phyloP scores from a whole-genome alignment of 2,329 filamentous ascomycete genomes.

The Cladosporium oxysporum region DNA sequence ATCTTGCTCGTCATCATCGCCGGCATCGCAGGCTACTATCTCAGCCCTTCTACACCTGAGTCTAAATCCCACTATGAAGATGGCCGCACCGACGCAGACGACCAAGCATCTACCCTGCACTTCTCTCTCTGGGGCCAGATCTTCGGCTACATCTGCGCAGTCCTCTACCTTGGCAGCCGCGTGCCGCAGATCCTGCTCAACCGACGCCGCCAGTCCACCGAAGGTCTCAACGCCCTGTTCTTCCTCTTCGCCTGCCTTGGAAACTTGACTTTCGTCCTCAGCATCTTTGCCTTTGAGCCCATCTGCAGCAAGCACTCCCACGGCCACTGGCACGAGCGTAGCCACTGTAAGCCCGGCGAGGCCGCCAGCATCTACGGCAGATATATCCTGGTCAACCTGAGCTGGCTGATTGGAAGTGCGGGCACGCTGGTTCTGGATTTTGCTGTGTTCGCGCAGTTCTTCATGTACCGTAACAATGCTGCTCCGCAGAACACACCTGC shows the following conservation, averaged over 20 bases:
- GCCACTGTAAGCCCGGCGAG: slow-evolving; percentile 66
- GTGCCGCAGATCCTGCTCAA: slow-evolving; percentile 91
- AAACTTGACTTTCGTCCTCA: slow-evolving; percentile 89
- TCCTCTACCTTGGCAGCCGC: slow-evolving; percentile 84
- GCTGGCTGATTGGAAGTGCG: slow-evolving; percentile 86
- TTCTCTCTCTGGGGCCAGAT: slow-evolving; percentile 82
- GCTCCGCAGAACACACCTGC: slow-evolving; percentile 28
- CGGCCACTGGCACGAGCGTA: slow-evolving; percentile 37
- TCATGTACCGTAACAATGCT: slow-evolving; percentile 67
- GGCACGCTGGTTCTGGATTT: slow-evolving; percentile 85
- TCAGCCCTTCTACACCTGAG: slow-evolving; percentile 55
- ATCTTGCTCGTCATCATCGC: slow-evolving; percentile 81
- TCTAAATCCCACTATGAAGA: slow-evolving; percentile 20
- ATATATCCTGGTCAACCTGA: slow-evolving; percentile 87
- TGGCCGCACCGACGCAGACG: slow-evolving; percentile 32
- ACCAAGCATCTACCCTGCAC: slow-evolving; percentile 54
- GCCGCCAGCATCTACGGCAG: slow-evolving; percentile 66
- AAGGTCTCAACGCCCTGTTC: slow-evolving; percentile 90
- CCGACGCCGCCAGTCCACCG: slow-evolving; percentile 86
- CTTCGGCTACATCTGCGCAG: slow-evolving; percentile 90
- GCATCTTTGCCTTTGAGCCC: slow-evolving; percentile 87
- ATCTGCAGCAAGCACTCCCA: slow-evolving; percentile 53
- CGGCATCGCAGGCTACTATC: slow-evolving; percentile 82
- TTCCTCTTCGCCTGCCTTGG: slow-evolving; percentile 96
- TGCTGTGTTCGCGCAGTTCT: slow-evolving; percentile 88